Evolutionary conservation across 2,329 filamentous ascomycete species (phyloP).

Genomic region (Pseudocercospora vitis): DNA sequence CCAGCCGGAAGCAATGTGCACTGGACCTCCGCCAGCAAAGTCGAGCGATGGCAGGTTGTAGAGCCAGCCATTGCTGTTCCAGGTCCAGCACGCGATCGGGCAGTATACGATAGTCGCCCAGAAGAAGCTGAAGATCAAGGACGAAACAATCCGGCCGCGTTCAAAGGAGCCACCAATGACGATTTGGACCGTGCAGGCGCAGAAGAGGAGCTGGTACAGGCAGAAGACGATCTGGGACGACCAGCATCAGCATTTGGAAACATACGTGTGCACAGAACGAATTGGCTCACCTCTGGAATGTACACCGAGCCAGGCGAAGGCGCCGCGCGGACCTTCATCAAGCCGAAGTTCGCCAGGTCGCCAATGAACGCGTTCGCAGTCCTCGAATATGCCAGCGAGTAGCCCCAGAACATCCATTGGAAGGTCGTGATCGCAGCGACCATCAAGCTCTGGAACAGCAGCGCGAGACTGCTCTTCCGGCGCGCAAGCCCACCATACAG

Average conservation of each 20-base stretch:
- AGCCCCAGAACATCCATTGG: slow-evolving; percentile 66
- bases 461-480: slow-evolving; percentile 61
- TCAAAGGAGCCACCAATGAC: slow-evolving; percentile 65
- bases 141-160: slow-evolving; percentile 63
- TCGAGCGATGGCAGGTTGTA: slow-evolving; percentile 61
- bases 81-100: slow-evolving; percentile 65
- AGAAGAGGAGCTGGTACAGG: slow-evolving; percentile 66
- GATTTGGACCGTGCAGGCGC: slow-evolving; percentile 62
- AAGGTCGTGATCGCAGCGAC: slow-evolving; percentile 58
- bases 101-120: slow-evolving; percentile 68
- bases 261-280: no score
- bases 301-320: slow-evolving; percentile 58
- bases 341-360: slow-evolving; percentile 60
- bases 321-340: slow-evolving; percentile 61
- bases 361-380: slow-evolving; percentile 64
- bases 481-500: slow-evolving; percentile 64
- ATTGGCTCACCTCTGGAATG: slow-evolving; percentile 53
- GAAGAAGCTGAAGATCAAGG: slow-evolving; percentile 62
- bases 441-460: slow-evolving; percentile 64
- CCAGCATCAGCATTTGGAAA: neutral
- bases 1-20: slow-evolving; percentile 64
- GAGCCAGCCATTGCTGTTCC: slow-evolving; percentile 67
- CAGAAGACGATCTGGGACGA: slow-evolving; percentile 58
- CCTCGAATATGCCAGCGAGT: slow-evolving; percentile 62
- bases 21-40: slow-evolving; percentile 63